Evolutionary conservation across 2,329 filamentous ascomycete species (phyloP).

Genomic region (Aureobasidium sp.): DNA sequence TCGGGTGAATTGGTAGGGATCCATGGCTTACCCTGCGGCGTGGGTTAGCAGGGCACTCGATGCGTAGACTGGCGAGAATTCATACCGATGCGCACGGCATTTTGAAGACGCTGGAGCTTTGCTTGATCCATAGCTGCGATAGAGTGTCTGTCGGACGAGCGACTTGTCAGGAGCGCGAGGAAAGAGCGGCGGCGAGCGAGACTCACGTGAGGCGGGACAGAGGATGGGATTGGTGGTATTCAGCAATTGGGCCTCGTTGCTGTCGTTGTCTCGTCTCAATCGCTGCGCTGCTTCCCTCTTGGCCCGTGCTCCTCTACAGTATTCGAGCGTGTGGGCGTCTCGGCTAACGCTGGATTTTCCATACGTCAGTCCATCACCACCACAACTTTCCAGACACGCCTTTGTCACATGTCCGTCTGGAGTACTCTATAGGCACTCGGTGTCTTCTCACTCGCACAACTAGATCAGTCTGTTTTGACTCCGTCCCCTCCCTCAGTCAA

Average conservation of each 20-base stretch:
- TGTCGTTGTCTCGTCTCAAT: conserved; percentile 8
- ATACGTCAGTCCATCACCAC: conserved; percentile 5
- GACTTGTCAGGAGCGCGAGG: background rate
- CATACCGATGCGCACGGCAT: conserved; percentile 63
- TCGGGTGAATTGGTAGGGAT: background rate
- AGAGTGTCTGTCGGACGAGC: background rate
- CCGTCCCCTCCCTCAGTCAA: background rate
- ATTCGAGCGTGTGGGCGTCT: conserved; percentile 4
- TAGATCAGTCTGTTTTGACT: background rate
- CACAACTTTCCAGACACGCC: background rate
- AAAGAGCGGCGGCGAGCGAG: background rate
- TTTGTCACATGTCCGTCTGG: background rate
- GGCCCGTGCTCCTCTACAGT: background rate
- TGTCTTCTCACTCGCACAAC: no score
- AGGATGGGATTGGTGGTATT: background rate
- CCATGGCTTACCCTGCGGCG: conserved; percentile 25
- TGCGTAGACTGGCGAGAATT: background rate
- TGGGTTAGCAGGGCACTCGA: conserved; percentile 19
- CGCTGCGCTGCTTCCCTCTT: background rate
- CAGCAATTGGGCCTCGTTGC: conserved; percentile 8
- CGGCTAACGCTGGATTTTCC: background rate
- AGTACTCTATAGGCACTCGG: background rate
- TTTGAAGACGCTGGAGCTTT: conserved; percentile 58
- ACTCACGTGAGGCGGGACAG: conserved; percentile 6
- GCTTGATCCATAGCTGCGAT: conserved; percentile 46